A percentile compares a stretch with the other conserved stretches of the same genome.
Conservation (phyloP, 2,329 filamentous ascomycete genomes). For the Akanthomyces uredinophilus region DNA sequence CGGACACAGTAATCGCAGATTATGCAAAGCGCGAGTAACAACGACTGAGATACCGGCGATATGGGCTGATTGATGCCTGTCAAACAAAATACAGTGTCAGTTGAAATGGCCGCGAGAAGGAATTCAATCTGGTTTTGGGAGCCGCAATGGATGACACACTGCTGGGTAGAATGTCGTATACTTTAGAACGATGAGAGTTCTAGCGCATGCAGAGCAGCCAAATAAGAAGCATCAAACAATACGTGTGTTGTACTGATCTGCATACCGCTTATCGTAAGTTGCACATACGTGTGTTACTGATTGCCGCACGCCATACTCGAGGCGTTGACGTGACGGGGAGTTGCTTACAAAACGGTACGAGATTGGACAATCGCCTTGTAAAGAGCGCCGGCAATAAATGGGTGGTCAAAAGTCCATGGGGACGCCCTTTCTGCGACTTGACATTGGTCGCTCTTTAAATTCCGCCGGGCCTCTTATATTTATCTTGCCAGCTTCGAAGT, state of each 20-base stretch:
- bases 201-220: no score
- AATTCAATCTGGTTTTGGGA: neutral
- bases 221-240: no score
- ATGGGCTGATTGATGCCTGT: neutral
- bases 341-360: constrained; percentile 1
- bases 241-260: no score
- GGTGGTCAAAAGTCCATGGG: neutral
- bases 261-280: neutral
- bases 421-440: neutral
- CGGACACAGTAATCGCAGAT: neutral
- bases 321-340: constrained; percentile 16
- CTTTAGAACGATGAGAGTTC: no score
- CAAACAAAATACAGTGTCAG: neutral
- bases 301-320: constrained; percentile 13
- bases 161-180: no score
- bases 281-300: neutral
- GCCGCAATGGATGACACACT: no score
- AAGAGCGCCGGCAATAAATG: neutral
- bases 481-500: neutral
- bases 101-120: neutral
- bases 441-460: neutral
- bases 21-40: neutral
- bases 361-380: neutral
- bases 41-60: neutral
- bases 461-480: neutral